Percentiles rank a stretch among this genome's conserved stretches.
Evolutionary conservation across 2,329 filamentous ascomycete genomes (phyloP).

Genomic region (Microsporum audouinii): DNA sequence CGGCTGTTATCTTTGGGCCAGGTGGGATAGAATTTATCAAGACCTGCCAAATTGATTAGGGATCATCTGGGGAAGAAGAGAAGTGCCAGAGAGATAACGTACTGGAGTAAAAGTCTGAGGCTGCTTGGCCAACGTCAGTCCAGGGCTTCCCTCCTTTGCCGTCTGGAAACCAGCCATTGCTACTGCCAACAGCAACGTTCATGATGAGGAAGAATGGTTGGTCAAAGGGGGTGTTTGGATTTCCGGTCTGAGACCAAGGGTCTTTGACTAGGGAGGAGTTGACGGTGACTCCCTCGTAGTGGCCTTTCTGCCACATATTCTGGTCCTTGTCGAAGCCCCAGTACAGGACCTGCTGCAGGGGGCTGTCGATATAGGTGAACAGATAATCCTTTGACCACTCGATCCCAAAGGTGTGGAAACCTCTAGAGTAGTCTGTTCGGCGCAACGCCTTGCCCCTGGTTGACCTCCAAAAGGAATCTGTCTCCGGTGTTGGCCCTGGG

Average conservation of each 20-base stretch:
- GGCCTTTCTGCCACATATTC: conserved; percentile 28
- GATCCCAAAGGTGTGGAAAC: conserved; percentile 43
- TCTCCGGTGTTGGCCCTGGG: conserved; percentile 9
- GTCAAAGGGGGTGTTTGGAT: conserved; percentile 42
- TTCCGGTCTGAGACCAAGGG: conserved; percentile 35
- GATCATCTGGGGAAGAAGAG: not conserved
- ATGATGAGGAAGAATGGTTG: conserved; percentile 42
- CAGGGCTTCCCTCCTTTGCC: conserved; percentile 37
- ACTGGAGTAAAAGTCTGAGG: conserved; percentile 34
- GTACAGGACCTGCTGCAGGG: conserved; percentile 24
- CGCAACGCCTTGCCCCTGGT: conserved; percentile 20
- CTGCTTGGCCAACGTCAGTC: conserved; percentile 29
- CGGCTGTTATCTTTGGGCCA: conserved; percentile 36
- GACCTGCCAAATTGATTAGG: conserved; percentile 8
- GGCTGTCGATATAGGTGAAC: conserved; percentile 43
- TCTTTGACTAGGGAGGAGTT: conserved; percentile 35
- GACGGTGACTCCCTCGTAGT: conserved; percentile 31
- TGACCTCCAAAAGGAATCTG: conserved; percentile 19
- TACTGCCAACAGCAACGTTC: conserved; percentile 42
- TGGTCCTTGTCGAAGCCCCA: conserved; percentile 21
- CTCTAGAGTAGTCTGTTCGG: conserved; percentile 19
- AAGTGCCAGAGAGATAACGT: conserved; percentile 17
- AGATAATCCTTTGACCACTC: conserved; percentile 45
- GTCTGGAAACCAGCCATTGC: conserved; percentile 42
- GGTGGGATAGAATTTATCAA: conserved; percentile 35